Conservation (phyloP, 2,329 filamentous ascomycete species). For the Alternaria novae-zelandiae region DNA sequence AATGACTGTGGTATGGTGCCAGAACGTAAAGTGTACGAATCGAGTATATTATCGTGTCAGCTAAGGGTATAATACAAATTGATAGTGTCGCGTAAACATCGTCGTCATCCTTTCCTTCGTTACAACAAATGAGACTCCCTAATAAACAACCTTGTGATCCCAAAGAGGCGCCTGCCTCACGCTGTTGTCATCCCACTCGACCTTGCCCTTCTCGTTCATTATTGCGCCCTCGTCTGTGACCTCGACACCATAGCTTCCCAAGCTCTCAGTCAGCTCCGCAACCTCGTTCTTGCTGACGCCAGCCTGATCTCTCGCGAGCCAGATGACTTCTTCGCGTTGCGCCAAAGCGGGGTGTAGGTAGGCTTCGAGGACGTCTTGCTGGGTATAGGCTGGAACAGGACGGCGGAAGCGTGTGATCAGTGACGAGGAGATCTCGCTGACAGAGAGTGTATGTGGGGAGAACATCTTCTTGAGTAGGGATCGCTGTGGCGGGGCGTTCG, state of each 20-base stretch:
- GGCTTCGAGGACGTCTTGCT: slow-evolving; percentile 20
- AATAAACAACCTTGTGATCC: slow-evolving; percentile 5
- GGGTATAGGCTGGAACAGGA: slow-evolving; percentile 11
- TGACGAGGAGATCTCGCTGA: slow-evolving; percentile 14
- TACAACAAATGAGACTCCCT: not conserved
- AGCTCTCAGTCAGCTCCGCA: slow-evolving; percentile 42
- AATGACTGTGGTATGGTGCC: not conserved
- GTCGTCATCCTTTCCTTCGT: not conserved
- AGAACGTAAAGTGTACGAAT: not conserved
- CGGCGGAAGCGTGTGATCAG: slow-evolving; percentile 12
- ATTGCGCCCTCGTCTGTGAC: slow-evolving; percentile 54
- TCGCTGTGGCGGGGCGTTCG: not conserved
- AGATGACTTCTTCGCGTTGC: slow-evolving; percentile 16
- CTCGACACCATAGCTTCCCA: slow-evolving; percentile 40
- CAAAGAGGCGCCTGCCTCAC: slow-evolving; percentile 9
- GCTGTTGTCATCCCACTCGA: slow-evolving; percentile 45
- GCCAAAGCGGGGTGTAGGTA: slow-evolving; percentile 20
- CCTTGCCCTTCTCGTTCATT: slow-evolving; percentile 54
- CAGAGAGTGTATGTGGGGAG: slow-evolving; percentile 10
- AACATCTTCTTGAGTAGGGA: slow-evolving; percentile 11
- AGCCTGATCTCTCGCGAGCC: slow-evolving; percentile 43
- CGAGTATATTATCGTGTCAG: not conserved
- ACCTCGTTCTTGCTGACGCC: slow-evolving; percentile 53
- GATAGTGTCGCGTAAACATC: not conserved
- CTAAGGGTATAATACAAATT: not conserved